Evolutionary conservation across 2,329 filamentous ascomycete genomes (phyloP), one percentile per base, ranked within the genome.

Genomic region (Calonectria pseudoreteaudii): DNA sequence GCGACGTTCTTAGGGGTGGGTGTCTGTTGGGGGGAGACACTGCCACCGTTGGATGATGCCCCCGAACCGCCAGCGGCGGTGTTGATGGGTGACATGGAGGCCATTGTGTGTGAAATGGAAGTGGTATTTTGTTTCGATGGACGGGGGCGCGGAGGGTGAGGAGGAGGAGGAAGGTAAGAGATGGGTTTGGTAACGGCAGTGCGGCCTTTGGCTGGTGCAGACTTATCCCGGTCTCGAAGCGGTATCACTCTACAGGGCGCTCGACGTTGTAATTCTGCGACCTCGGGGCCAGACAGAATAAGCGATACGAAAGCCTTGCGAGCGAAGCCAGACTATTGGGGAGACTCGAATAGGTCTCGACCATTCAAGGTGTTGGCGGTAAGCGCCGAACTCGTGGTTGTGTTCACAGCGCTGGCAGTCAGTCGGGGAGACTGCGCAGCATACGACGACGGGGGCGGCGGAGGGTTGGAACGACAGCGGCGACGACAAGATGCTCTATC

Each of bases 1-100:
- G 93, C 91, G 86, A 96, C 93, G 82, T 93, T 93, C 88, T 95
- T 96, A 76, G 91, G 90, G 44, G 86, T 86, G 53, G 87, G 81
- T 53, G 84, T 82, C 79, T 87, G 87, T 71, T 85, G 85, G 71
- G 89, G 89, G 58, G 87, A 89, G 79, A 85, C 82, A 78, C 84
- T 87, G 75, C 86, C 87, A 65, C 84, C 87, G 72, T 83, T 81
- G 66, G 86, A 85, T 68, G 85, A 85, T 67, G 83, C 73, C 52
- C 79, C 83, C 70, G 84, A 84, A 74, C 77, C 76, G 76, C 80
- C 81, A 69, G 76, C 79, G 68, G 80, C 76, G 53, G 79, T 81
- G 73, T 84, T 86, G 77, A 85, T 82, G 68, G 87, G 87, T 66
- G 87, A 88, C 80, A 85, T 85, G 75, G 87, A 88, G 74, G 86